Evolutionary conservation across 192 early-diverging fungal species (phyloP).

Genomic region (Backusella tuberculispora): DNA sequence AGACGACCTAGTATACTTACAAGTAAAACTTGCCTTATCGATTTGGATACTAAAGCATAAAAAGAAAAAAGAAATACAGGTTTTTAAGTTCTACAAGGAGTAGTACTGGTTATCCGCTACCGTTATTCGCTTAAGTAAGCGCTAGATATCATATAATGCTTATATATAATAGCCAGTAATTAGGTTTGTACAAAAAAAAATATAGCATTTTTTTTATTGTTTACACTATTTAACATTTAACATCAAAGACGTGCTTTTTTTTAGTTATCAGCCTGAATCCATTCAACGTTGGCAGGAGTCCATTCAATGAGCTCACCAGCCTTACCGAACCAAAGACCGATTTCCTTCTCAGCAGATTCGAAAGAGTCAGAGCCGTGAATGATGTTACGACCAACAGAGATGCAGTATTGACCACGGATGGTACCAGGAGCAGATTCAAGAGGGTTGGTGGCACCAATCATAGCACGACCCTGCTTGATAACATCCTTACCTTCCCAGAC

Average conservation of each 20-base stretch:
- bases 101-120: too few species aligned
- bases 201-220: not conserved
- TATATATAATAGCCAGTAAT: too few species aligned
- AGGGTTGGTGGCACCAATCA: constrained; percentile 95
- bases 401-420: constrained; percentile 87
- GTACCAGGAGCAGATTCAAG: constrained; percentile 84
- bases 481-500: constrained; percentile 90
- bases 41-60: too few species aligned
- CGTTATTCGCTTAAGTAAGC: too few species aligned
- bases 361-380: constrained; percentile 89
- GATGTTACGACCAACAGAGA: constrained; percentile 79
- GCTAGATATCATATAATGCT: too few species aligned
- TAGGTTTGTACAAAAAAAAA: not conserved
- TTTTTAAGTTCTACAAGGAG: too few species aligned
- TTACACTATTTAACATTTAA: too few species aligned
- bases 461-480: constrained; percentile 82
- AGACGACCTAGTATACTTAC: too few species aligned
- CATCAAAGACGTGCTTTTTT: not conserved
- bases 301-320: constrained; percentile 65
- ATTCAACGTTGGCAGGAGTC: constrained; percentile 68
- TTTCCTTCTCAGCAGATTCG: constrained; percentile 83
- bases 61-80: too few species aligned
- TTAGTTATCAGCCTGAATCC: constrained; percentile 77
- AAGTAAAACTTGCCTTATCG: too few species aligned
- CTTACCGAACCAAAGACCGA: constrained; percentile 72